These are phyloP conservation scores for Sugiyamaella sp. DNA, from an alignment of 1,139 yeast genomes.

Conservation along the genomic window DNA sequence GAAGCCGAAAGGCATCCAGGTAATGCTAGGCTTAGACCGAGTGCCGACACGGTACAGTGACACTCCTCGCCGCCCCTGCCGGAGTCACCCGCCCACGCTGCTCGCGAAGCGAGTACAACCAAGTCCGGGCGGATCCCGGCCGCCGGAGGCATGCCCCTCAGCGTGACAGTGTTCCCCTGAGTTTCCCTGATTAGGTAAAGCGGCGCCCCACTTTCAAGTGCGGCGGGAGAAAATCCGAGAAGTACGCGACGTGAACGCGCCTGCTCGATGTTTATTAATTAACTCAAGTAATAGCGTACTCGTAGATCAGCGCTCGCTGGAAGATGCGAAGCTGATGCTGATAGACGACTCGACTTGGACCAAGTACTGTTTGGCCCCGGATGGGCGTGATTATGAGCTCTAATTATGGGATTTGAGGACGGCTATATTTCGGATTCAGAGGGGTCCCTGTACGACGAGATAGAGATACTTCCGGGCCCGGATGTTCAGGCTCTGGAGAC, in stretches of 20 bases:
- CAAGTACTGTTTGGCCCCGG: too few species aligned
- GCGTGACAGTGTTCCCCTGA: too few species aligned
- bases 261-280: too few species aligned
- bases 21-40: too few species aligned
- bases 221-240: neutral
- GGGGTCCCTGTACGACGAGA: conserved; percentile 11
- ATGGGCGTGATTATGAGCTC: too few species aligned
- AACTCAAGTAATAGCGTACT: too few species aligned
- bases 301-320: too few species aligned
- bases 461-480: neutral
- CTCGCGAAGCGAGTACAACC: neutral
- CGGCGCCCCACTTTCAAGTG: neutral
- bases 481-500: too few species aligned
- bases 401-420: conserved; percentile 20
- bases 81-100: neutral
- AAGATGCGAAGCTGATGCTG: too few species aligned
- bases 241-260: conserved; percentile 1
- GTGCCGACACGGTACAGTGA: too few species aligned
- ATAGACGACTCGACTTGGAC: too few species aligned
- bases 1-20: too few species aligned
- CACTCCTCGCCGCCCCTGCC: neutral
- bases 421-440: conserved; percentile 24
- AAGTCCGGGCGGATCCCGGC: neutral
- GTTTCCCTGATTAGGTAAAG: neutral
- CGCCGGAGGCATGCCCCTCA: neutral